Base-by-base conservation (phyloP, 1,284 basidiomycete genomes). In the Cutaneotrichosporon curvatum region DNA sequence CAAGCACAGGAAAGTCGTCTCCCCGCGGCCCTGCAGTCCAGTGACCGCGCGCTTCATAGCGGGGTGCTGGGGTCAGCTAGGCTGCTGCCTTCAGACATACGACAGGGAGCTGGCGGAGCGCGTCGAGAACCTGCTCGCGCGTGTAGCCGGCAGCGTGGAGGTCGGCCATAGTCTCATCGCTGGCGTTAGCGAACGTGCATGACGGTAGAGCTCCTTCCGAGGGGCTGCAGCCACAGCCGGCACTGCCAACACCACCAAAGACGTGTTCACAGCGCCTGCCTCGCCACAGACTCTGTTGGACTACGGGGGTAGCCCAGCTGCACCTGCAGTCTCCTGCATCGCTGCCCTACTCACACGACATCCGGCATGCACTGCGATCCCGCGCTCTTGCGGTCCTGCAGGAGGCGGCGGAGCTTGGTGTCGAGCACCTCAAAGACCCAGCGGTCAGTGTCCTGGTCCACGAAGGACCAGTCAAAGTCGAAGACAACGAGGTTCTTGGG, bases 391-490 rank as follows among this genome's bases (percentile, higher is more conserved):
- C 83, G 77, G 35, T 75, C 77, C 67, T 89, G 82, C 76, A 97
- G 82, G 65, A 85, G 82, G 40, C 87, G 77, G 45, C 94, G 83
- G 37, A 97, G 76, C 55, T 86, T 80, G 2, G 86, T 86, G 3
- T 82, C 84, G 30, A 95, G 80, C 40, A 92, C 87, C 68, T 98
- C 94, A 62, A 96, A 87, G 47, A 96, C 79, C 82, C 87, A 98
- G 73, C 92, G 79, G 73, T 98, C 95, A 4, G 91, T 86, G 74
- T 98, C 95, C 74, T 97, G 91, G 74, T 98, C 94, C 30, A 67
- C 51, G n/a, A 71, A 76, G 53, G 65, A 87, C 92, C 92, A 97
- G 78, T 98, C 94, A 74, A 97, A 97, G 72, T 98, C 94, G 61
- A 87, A 97, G 15, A 97, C 84, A 56, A 97, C 77, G 38, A 96